Conservation (phyloP, 2,329 filamentous ascomycete species). For the Aspergillus pseudonomiae region DNA sequence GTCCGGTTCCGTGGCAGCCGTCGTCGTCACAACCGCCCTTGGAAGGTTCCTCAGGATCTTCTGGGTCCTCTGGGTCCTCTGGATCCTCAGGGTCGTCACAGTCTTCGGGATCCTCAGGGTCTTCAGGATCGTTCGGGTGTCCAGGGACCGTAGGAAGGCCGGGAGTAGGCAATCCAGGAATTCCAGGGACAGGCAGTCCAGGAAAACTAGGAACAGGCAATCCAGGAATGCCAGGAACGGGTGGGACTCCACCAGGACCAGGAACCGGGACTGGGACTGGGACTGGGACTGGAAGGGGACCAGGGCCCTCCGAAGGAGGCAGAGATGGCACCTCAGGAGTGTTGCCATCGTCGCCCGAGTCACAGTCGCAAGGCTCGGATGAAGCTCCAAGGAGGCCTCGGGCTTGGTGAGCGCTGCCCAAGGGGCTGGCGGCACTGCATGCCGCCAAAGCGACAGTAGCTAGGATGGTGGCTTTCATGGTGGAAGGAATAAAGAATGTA, state of each 20-base stretch:
- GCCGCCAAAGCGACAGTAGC: constrained; percentile 22
- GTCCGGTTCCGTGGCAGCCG: constrained; percentile 27
- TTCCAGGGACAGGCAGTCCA: background rate
- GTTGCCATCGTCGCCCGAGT: background rate
- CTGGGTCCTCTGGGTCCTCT: background rate
- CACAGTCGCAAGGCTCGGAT: background rate
- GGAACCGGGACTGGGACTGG: background rate
- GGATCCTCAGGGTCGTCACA: background rate
- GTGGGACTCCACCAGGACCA: background rate
- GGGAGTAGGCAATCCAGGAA: background rate
- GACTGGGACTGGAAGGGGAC: background rate
- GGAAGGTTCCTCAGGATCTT: background rate
- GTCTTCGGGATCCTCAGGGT: background rate
- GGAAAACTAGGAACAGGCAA: background rate
- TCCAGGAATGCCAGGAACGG: background rate
- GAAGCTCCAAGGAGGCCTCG: constrained; percentile 5
- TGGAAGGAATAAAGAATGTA: constrained; percentile 12
- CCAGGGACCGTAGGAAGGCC: background rate
- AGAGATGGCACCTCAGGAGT: background rate
- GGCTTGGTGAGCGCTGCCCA: constrained; percentile 11
- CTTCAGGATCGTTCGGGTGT: background rate
- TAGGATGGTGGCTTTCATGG: constrained; percentile 23
- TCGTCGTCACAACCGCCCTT: constrained; percentile 16
- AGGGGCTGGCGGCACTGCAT: constrained; percentile 19
- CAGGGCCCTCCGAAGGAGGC: background rate